Base-by-base conservation (phyloP, 2,329 filamentous ascomycete species). In the Ascocoryne sarcoides region DNA sequence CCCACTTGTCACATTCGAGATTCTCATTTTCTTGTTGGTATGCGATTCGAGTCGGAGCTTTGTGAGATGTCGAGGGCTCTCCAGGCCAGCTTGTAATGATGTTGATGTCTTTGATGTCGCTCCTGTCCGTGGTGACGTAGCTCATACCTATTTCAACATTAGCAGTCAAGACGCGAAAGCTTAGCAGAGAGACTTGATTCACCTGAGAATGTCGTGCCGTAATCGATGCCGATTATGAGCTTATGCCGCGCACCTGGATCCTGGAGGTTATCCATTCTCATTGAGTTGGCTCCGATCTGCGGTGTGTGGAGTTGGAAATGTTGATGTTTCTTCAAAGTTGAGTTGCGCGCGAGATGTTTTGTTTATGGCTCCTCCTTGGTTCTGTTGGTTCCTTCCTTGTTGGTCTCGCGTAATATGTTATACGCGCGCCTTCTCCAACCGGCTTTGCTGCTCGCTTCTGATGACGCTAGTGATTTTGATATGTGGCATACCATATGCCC, bases 51-150 rank as follows among this genome's bases (percentile, higher is more conserved):
- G 42, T 40, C 3, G 42, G 42, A 3, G 31, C 32, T 19, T 46
- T 40, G 40, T 34, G 42, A 10, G 36, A n/a, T 4, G 17, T 15
- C 2, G 15, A n/a, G 12, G 1, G 12, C 14, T 37, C 26, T 16
- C 44, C 41, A 12, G 44, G 44, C 41, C 37, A 46, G 56, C 75
- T 12, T 71, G 66, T 45, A 62, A 65, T 1, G 70, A 75, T 53
- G 66, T 69, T 2, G 68, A 75, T 42, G 54, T 75, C 10, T 63
- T 58, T 5, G 56, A 58, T 8, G 59, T 66, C 10, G 63, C 67
- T 8, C 62, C 30, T 28, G 23, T 35, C 31, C 10, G 38, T 26
- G 10, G 32, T 40, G 5, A 47, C 45, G 16, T 43, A 50, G 17
- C 45, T 48, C 1, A 48, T 32, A 10, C 47, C 47, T 50, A 21